Percentiles rank a stretch among this genome's conserved stretches.
Evolutionary conservation across 2,329 filamentous ascomycete species (phyloP).

Genomic region (Hymenoscyphus fraxineus): DNA sequence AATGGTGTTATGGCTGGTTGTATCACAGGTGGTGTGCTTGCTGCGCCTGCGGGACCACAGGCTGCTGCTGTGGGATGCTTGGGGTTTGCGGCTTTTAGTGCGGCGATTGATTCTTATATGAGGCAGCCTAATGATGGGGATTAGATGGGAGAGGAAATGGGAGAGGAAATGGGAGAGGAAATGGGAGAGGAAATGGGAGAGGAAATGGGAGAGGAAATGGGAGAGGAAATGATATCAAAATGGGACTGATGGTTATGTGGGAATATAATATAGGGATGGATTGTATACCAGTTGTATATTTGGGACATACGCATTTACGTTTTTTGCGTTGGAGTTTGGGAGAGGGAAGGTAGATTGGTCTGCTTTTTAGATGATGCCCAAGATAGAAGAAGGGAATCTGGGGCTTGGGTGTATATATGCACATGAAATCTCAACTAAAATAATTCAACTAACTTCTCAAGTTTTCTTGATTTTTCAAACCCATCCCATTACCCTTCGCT

Average conservation of each 20-base stretch:
- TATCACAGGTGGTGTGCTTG: conserved; percentile 84
- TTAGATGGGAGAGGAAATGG: conserved; percentile 15
- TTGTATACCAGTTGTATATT: conserved; percentile 4
- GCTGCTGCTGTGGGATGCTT: conserved; percentile 83
- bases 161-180: not conserved
- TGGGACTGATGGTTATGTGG: not conserved
- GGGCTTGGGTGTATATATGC: not conserved
- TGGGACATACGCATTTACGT: not conserved
- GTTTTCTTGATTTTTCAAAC: not conserved
- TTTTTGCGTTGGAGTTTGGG: not conserved
- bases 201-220: not conserved
- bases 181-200: not conserved
- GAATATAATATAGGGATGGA: not conserved
- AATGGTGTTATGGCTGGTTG: conserved; percentile 89
- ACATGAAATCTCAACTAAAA: conserved; percentile 1
- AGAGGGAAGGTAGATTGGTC: not conserved
- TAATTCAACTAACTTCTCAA: not conserved
- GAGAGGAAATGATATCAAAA: not conserved
- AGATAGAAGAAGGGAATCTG: not conserved
- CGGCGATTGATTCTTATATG: conserved; percentile 92
- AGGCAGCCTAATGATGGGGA: conserved; percentile 64
- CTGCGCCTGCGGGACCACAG: conserved; percentile 82
- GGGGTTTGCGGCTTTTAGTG: conserved; percentile 89
- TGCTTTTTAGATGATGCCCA: not conserved
- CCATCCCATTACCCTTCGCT: not conserved